Conservation (phyloP, 352 stramenopile species). For the Hyphochytrium catenoides region DNA sequence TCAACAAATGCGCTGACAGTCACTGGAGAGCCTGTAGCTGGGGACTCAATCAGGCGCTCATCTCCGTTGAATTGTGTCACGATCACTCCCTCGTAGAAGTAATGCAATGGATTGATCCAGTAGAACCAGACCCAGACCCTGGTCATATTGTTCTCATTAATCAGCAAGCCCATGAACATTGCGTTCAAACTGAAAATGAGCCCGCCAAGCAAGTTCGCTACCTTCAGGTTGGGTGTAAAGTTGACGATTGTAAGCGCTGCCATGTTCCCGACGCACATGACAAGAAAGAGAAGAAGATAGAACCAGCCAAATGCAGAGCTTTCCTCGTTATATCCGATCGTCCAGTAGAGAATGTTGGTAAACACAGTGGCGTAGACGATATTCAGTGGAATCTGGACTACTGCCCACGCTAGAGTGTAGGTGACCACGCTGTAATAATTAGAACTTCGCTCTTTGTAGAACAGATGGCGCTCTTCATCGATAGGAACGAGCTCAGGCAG, state of each 20-base stretch:
- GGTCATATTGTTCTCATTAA: conserved; percentile 6
- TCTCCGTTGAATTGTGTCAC: conserved; percentile 5
- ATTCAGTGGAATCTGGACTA: conserved; percentile 42
- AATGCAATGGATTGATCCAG: conserved; percentile 7
- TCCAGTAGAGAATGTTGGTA: conserved; percentile 40
- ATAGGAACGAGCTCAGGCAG: too few relatives aligned
- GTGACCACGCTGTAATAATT: too few relatives aligned
- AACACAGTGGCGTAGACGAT: conserved; percentile 16
- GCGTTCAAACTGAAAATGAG: conserved; percentile 20
- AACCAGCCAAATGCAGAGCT: conserved; percentile 10
- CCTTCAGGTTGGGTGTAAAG: conserved; percentile 19
- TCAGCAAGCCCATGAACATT: conserved; percentile 8
- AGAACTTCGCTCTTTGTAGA: conserved; percentile 36
- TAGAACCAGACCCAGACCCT: conserved; percentile 3
- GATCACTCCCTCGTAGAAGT: conserved; percentile 7
- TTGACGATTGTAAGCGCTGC: too few relatives aligned
- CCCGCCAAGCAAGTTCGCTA: conserved; percentile 16
- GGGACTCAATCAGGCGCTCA: conserved; percentile 3
- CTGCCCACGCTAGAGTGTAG: too few relatives aligned
- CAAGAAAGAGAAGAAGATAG: conserved; percentile 17
- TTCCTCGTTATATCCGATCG: conserved; percentile 37
- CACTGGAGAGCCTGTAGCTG: conserved; percentile 3
- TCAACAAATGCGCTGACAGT: neutral
- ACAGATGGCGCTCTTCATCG: conserved; percentile 22
- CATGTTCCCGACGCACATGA: conserved; percentile 19